Conservation (phyloP, 805 yeast species). For the Kluyveromyces siamensis region DNA sequence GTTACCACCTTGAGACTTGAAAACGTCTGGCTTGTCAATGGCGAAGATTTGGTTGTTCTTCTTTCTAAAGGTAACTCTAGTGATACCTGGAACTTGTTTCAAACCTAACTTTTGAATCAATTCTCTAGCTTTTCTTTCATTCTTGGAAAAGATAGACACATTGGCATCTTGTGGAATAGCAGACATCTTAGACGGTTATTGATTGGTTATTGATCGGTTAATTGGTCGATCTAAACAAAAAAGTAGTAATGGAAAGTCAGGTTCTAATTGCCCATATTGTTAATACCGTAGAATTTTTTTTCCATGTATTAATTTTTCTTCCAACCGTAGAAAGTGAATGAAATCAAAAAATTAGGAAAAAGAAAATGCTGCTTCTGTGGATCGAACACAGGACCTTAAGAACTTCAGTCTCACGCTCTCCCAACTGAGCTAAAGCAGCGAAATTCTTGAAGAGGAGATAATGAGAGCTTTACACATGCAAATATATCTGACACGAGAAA, state of each 20-base stretch:
- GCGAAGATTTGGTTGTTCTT: constrained; percentile 86
- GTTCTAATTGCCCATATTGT: no score
- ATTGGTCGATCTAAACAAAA: neutral
- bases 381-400: constrained; percentile 74
- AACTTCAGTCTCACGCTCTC: constrained; percentile 42
- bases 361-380: constrained; percentile 46
- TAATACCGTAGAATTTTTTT: no score
- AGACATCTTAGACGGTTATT: constrained; percentile 14
- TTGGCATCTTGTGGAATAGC: constrained; percentile 24
- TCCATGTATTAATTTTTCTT: no score
- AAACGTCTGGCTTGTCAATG: constrained; percentile 90
- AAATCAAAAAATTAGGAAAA: constrained; percentile 2
- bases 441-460: neutral
- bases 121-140: constrained; percentile 94
- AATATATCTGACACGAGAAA: no score
- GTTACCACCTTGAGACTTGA: constrained; percentile 86
- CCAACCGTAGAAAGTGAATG: neutral
- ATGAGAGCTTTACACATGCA: no score
- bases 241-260: no score
- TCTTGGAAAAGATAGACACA: constrained; percentile 65
- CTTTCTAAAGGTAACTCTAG: constrained; percentile 93
- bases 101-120: constrained; percentile 79
- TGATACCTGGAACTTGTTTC: constrained; percentile 83
- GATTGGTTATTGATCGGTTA: no score
- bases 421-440: constrained; percentile 38